Conservation (phyloP, 177 flowering plant species). For the Vitis hybrid region DNA sequence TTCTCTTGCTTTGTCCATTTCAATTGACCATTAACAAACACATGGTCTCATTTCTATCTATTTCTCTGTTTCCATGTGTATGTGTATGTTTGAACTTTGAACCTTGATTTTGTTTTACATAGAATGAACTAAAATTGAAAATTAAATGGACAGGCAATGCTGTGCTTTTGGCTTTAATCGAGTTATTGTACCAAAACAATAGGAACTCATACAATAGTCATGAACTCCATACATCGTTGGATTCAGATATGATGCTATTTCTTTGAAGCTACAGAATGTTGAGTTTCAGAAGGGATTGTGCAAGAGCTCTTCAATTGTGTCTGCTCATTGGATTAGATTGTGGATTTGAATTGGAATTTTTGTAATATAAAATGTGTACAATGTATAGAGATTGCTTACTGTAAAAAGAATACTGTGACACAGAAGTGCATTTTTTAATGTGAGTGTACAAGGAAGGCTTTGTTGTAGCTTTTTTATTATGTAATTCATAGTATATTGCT, state of each 20-base stretch:
- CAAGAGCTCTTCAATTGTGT: neutral
- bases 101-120: neutral
- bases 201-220: neutral
- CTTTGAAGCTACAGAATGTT: neutral
- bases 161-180: conserved; percentile 51
- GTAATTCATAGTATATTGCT: neutral
- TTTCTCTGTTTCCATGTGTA: neutral
- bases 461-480: too few species aligned
- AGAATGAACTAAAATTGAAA: neutral
- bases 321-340: neutral
- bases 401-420: neutral
- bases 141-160: conserved; percentile 49
- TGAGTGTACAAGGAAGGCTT: neutral
- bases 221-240: neutral
- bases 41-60: neutral
- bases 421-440: neutral
- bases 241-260: neutral
- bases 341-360: conserved; percentile 8
- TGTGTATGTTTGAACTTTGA: neutral
- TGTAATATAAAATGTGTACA: conserved; percentile 6
- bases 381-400: conserved; percentile 11
- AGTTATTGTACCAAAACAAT: neutral
- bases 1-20: neutral
- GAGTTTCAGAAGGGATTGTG: neutral
- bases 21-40: neutral